These are phyloP conservation scores for Grifola frondosa DNA, from an alignment of 1,284 basidiomycete species.

Conservation along the genomic window DNA sequence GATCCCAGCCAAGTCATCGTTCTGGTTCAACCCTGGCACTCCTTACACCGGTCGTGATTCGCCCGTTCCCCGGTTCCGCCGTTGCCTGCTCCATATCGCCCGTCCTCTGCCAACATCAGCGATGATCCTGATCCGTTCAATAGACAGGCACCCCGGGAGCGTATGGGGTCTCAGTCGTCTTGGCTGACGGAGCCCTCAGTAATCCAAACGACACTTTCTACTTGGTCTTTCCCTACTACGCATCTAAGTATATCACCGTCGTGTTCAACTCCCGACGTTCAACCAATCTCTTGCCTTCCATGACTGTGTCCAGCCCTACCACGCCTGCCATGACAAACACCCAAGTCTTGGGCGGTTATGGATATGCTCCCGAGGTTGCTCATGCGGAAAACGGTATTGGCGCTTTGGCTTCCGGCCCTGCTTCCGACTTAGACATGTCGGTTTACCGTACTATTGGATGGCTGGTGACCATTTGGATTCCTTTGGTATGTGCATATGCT, in stretches of 20 bases:
- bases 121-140: conserved; percentile 63
- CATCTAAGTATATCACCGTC: conserved; percentile 31
- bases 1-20: conserved; percentile 55
- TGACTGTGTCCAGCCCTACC: conserved; percentile 41
- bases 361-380: conserved; percentile 43
- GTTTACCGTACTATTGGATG: conserved; percentile 54
- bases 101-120: conserved; percentile 38
- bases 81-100: conserved; percentile 55
- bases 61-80: conserved; percentile 64
- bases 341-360: conserved; percentile 64
- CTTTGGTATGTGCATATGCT: conserved; percentile 43
- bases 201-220: conserved; percentile 55
- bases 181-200: conserved; percentile 66
- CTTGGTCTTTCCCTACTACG: conserved; percentile 65
- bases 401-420: conserved; percentile 40
- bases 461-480: conserved; percentile 64
- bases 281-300: conserved; percentile 39
- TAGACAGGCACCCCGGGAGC: conserved; percentile 46
- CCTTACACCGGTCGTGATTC: conserved; percentile 31
- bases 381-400: conserved; percentile 53
- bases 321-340: conserved; percentile 57
- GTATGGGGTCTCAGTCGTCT: conserved; percentile 63
- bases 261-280: conserved; percentile 37
- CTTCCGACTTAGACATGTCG: conserved; percentile 53
- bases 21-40: conserved; percentile 55